A percentile compares a stretch with the other conserved stretches of the same genome.
Conservation (phyloP, 2,329 filamentous ascomycete genomes). For the Capronia coronata region DNA sequence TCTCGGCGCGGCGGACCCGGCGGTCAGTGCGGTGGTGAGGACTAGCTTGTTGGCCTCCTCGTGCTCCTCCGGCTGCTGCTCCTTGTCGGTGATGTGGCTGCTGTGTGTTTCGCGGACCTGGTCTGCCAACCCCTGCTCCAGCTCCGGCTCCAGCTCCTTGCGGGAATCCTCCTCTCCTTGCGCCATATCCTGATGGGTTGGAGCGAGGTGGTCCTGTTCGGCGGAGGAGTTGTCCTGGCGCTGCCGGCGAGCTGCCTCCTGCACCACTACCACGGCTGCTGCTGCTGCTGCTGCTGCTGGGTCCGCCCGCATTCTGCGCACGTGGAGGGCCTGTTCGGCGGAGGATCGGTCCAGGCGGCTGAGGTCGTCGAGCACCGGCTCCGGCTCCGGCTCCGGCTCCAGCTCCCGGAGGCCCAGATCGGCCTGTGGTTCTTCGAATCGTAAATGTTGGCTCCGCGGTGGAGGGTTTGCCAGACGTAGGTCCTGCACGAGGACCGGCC, state of each 20-base stretch:
- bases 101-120: not conserved
- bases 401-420: not conserved
- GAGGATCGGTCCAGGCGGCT: constrained; percentile 2
- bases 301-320: not conserved
- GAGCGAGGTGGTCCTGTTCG: constrained; percentile 10
- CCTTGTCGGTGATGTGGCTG: not conserved
- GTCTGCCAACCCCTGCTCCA: not conserved
- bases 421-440: constrained; percentile 1
- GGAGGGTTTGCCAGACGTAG: not conserved
- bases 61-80: not conserved
- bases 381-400: not conserved
- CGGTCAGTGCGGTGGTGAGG: constrained; percentile 6
- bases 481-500: not conserved
- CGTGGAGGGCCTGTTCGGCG: constrained; percentile 1
- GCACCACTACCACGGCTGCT: too few species aligned
- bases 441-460: not conserved
- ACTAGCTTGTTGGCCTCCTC: not conserved
- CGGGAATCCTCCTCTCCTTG: not conserved
- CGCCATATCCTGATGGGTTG: not conserved
- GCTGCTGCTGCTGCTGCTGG: not conserved
- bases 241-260: not conserved
- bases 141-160: not conserved
- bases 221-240: constrained; percentile 9
- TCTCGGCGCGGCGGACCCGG: constrained; percentile 9
- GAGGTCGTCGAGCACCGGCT: not conserved